phyloP scores from a whole-genome alignment of 2,329 filamentous ascomycete species.

The Chaetomiaceae sp. region DNA sequence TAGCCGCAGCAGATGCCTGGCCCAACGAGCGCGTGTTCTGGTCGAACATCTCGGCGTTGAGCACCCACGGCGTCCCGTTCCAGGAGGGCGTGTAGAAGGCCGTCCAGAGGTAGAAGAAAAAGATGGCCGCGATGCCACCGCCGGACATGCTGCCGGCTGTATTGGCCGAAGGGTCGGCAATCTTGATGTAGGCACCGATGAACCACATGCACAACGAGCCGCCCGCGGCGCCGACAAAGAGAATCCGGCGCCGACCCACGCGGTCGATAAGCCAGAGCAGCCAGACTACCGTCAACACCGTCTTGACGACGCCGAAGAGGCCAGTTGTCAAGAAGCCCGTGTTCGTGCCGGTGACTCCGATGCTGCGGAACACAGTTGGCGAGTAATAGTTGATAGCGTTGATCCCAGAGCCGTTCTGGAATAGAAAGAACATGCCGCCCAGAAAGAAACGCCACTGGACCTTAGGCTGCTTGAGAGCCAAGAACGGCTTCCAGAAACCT shows the following conservation, averaged over 20 bases:
- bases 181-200: slow-evolving; percentile 54
- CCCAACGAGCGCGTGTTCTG: slow-evolving; percentile 62
- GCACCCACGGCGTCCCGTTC: slow-evolving; percentile 71
- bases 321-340: slow-evolving; percentile 56
- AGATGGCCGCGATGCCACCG: slow-evolving; percentile 53
- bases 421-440: slow-evolving; percentile 68
- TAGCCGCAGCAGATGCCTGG: slow-evolving; percentile 64
- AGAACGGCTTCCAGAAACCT: slow-evolving; percentile 71
- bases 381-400: slow-evolving; percentile 75
- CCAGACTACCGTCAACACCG: slow-evolving; percentile 61
- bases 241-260: slow-evolving; percentile 47
- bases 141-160: slow-evolving; percentile 25
- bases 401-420: slow-evolving; percentile 71
- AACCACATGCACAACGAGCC: slow-evolving; percentile 62
- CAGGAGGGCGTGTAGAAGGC: slow-evolving; percentile 65
- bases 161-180: slow-evolving; percentile 36
- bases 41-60: slow-evolving; percentile 71
- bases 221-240: slow-evolving; percentile 55
- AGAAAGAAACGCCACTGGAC: slow-evolving; percentile 68
- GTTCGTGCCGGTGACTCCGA: slow-evolving; percentile 41
- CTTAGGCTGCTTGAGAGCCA: slow-evolving; percentile 46
- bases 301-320: slow-evolving; percentile 73
- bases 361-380: slow-evolving; percentile 58
- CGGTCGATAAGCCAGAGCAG: slow-evolving; percentile 62
- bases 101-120: slow-evolving; percentile 72